Base-by-base conservation (phyloP, 352 stramenopile genomes). In the Phytophthora cryptogea region DNA sequence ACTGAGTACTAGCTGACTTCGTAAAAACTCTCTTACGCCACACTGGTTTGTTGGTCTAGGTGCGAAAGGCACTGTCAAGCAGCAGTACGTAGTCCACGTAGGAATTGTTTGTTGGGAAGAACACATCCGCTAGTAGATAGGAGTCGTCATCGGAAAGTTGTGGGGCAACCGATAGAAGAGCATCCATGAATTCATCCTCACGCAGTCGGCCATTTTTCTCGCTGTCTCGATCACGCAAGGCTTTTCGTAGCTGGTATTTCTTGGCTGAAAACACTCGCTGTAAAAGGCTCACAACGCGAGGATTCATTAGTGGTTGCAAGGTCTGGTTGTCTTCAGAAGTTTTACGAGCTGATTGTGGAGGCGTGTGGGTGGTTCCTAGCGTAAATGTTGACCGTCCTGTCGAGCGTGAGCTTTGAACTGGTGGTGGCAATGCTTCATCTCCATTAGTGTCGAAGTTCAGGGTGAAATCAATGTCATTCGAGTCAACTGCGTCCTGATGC, bases 101-200 rank as follows among this genome's bases (percentile, higher is more conserved):
- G 49, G 65, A 72, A 57, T 91, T 90, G 58, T 83, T 88, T 32
- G 73, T 84, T n/a, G 84, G 77, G 51, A 94, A 93, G 49, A 86
- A 90, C 8, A 57, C 73, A 39, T 88, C 79, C 0, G 79, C 84
- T 42, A 95, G 76, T 42, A 80, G 27, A 56, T 92, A 95, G 45
- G 72, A 80, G 53, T 93, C 83, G 17, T 90, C 72, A 37, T 95
- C 84, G 6, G 75, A 82, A 16, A 95, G 69, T 31, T 61, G 51
- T 13, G 80, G 78, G 33, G 86, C 74, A 23, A 93, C 54, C 6
- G 69, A 72, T 50, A 82, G 40, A 43, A 94, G 54, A 3, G 83
- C 83, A 41, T 82, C 73, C 82, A 93, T 92, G 56, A 95, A 93
- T 51, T 70, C 79, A 58, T 92, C 84, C 72, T 94, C 84, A 0